Evolutionary conservation across 2,329 filamentous ascomycete species (phyloP), one percentile per base, ranked within the genome.

Genomic region (Cladosporium colombiae): DNA sequence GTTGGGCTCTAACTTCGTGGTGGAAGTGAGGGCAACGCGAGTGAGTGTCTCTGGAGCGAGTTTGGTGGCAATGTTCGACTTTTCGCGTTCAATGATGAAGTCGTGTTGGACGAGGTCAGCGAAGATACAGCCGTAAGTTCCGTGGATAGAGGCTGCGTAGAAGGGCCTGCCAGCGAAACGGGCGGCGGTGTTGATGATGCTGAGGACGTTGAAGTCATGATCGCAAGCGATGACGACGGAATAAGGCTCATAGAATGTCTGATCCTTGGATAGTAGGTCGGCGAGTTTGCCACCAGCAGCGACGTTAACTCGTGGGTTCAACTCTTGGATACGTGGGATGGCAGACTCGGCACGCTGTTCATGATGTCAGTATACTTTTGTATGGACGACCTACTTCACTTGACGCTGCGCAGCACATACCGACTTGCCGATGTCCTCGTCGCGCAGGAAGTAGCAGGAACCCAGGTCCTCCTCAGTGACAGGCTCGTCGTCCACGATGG

Each of bases 41-140:
- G 94, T 97, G 29, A 88, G 84, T 1, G 91, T 90, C 76, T 99
- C 95, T 5, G 85, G 80, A 0, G 88, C 89, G 21, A 68, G 70
- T 8, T 70, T 65, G 0, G 85, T 83, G 23, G 86, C 75, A 14
- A 91, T 81, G 74, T 98, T 98, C 66, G 91, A 89, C 69, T 90
- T 89, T 68, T 92, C 88, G 65, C 95, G 89, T 81, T 96, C 89
- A 68, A 99, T 89, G 67, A 95, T 88, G 75, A 92, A 99, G 73
- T 93, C 89, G 77, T 99, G 95, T 73, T 89, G 86, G 71, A 97
- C 92, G 25, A 99, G 85, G 77, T 99, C 95, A 66, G 91, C 91
- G 77, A 99, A 99, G 70, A 97, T 91, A 81, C 92, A 99, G 65
- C 95, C 95, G 77, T 96, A 98, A 76, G 97, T 86, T 58, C 95